Base-by-base conservation (phyloP, 305 asterid species). In the Rubia balearica region DNA sequence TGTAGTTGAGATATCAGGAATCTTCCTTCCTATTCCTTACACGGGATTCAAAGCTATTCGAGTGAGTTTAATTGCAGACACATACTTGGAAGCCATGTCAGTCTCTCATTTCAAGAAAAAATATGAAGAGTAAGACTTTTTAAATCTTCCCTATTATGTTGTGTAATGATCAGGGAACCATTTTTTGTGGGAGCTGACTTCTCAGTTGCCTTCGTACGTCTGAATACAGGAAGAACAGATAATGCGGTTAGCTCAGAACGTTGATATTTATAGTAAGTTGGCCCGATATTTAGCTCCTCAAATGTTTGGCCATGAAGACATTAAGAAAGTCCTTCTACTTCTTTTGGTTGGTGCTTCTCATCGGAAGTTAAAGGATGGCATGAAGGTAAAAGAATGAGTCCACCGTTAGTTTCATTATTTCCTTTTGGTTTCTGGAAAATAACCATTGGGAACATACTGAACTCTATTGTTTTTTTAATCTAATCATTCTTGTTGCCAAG, bases 291-390 rank as follows among this genome's bases (percentile, higher is more conserved):
- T 90, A 80, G 98, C 97, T 81, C 97, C 97, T 61, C 96, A 89
- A 79, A 94, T 94, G 61, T 94, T 84, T 81, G 97, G 99, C 66
- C 99, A 94, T 77, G 99, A 87, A 73, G 98, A 94, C 81, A 85
- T 94, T 64, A 94, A 94, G 75, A 94, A 94, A 74, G 96, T 97
- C 41, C 96, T 91, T 83, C 99, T 94, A 74, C 99, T 94, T 75
- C 99, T 94, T 82, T 85, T 94, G 68, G 99, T 94, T 59, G 98
- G 98, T 73, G 98, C 96, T 82, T 96, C 96, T 81, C 98, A 93
- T 83, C 85, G 97, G 59, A 88, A 91, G 81, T 81, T 94, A 69
- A 94, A 89, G 84, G 97, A 94, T 74, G 99, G 96, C 65, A 94
- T 94, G 97, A 93, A 89, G 97, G 98, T 90, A 84, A 65, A 46